A percentile compares a stretch with the other conserved stretches of the same genome.
Conservation (phyloP, 768 basidiomycete genomes). For the Hygrophoropsis aurantiaca region DNA sequence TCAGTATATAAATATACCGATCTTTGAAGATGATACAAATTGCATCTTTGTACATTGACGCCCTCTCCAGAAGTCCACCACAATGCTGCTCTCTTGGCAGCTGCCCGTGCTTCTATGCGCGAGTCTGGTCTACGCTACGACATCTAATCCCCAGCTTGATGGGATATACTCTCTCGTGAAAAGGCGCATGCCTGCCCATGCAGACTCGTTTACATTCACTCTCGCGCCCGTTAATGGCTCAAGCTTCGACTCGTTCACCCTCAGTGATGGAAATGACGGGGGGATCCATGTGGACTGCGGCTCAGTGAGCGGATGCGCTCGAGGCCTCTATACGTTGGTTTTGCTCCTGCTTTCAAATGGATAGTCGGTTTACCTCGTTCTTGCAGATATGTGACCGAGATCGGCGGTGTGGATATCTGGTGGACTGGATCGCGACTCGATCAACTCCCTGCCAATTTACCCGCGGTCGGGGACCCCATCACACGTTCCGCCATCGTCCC, state of each 20-base stretch:
- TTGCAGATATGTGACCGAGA: constrained; percentile 34
- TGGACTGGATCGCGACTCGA: constrained; percentile 42
- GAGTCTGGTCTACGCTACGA: background rate
- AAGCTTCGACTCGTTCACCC: constrained; percentile 29
- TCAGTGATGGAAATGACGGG: constrained; percentile 24
- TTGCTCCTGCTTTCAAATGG: background rate
- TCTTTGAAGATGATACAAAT: too few species aligned
- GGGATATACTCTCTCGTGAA: constrained; percentile 35
- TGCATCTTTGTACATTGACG: too few species aligned
- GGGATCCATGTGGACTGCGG: constrained; percentile 34
- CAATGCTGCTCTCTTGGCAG: too few species aligned
- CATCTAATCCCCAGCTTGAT: constrained; percentile 11
- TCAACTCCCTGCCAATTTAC: constrained; percentile 28
- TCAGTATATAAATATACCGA: too few species aligned
- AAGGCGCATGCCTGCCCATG: constrained; percentile 35
- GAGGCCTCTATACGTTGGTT: constrained; percentile 38
- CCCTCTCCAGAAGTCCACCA: too few species aligned
- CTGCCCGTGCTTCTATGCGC: too few species aligned
- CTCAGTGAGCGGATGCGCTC: constrained; percentile 36
- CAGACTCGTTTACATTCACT: constrained; percentile 29
- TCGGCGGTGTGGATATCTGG: constrained; percentile 41
- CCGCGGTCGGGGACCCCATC: constrained; percentile 28
- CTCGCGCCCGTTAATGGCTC: constrained; percentile 17
- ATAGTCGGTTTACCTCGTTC: background rate
- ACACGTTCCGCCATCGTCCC: constrained; percentile 34